phyloP scores from a whole-genome alignment of 2,329 filamentous ascomycete species.

The Cyphellophora europaea region DNA sequence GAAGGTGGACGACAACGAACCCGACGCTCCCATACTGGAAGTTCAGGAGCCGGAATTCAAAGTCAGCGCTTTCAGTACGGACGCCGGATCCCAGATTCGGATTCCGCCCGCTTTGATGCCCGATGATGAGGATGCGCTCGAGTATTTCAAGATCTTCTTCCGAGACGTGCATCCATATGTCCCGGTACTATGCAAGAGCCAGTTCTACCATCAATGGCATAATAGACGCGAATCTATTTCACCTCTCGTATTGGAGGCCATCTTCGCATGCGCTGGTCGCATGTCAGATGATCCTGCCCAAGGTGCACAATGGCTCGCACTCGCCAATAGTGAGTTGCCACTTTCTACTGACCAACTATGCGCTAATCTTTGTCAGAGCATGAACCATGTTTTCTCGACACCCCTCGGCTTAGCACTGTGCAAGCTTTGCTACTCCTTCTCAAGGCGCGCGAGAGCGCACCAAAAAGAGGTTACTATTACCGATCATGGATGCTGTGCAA shows the following conservation, averaged over 20 bases:
- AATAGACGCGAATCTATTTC: conserved; percentile 75
- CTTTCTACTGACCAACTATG: conserved; percentile 1
- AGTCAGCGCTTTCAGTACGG: conserved; percentile 56
- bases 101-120: conserved; percentile 94
- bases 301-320: conserved; percentile 84
- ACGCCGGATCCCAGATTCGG: conserved; percentile 67
- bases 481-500: conserved; percentile 95
- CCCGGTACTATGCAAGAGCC: conserved; percentile 72
- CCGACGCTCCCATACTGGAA: conserved; percentile 45
- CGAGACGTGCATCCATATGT: conserved; percentile 84
- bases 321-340: conserved; percentile 63
- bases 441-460: conserved; percentile 84
- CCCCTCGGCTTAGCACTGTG: conserved; percentile 80
- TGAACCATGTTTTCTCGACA: conserved; percentile 86
- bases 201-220: conserved; percentile 86
- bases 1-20: conserved; percentile 38
- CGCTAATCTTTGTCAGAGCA: conserved; percentile 52
- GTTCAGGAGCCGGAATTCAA: conserved; percentile 60
- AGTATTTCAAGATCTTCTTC: conserved; percentile 89
- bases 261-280: conserved; percentile 81
- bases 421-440: conserved; percentile 80
- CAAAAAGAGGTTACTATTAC: conserved; percentile 91
- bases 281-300: conserved; percentile 75
- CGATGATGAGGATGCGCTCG: conserved; percentile 66
- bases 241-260: conserved; percentile 75